phyloP scores from a whole-genome alignment of 148 eudicot species.

The Diospyros kaki region DNA sequence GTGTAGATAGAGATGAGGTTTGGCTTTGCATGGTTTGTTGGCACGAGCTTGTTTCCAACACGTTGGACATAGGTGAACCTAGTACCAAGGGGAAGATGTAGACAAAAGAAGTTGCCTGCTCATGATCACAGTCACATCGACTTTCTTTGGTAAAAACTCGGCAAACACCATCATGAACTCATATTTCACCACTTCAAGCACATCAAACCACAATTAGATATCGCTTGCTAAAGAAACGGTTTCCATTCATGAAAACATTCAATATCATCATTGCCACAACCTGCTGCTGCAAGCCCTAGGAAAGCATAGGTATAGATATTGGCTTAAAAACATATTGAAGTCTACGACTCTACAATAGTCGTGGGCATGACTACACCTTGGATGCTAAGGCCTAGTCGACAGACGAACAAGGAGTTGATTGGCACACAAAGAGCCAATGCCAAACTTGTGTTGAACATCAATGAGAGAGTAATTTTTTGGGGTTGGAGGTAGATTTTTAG shows the following conservation, averaged over 20 bases:
- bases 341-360: slow-evolving; percentile 10
- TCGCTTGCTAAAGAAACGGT: slow-evolving; percentile 27
- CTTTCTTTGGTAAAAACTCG: slow-evolving; percentile 25
- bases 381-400: slow-evolving; percentile 22
- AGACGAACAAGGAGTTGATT: slow-evolving; percentile 26
- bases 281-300: slow-evolving; percentile 30
- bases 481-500: slow-evolving; percentile 35
- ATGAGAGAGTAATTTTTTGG: slow-evolving; percentile 32
- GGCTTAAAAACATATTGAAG: slow-evolving; percentile 30
- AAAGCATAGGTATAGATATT: slow-evolving; percentile 24
- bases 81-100: slow-evolving; percentile 64
- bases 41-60: slow-evolving; percentile 72
- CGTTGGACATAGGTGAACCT: slow-evolving; percentile 46
- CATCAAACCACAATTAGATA: slow-evolving; percentile 60
- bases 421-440: slow-evolving; percentile 29
- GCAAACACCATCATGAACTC: slow-evolving; percentile 66
- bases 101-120: slow-evolving; percentile 66
- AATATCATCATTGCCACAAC: slow-evolving; percentile 40
- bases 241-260: slow-evolving; percentile 47
- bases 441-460: slow-evolving; percentile 25
- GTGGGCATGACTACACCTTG: slow-evolving; percentile 26
- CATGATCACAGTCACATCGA: slow-evolving; percentile 57
- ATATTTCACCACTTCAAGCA: slow-evolving; percentile 93
- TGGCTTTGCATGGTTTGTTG: slow-evolving; percentile 37
- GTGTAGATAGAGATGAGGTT: slow-evolving; percentile 23